Conservation (phyloP, 306 rosid genomes). For the Carpinus viminea region DNA sequence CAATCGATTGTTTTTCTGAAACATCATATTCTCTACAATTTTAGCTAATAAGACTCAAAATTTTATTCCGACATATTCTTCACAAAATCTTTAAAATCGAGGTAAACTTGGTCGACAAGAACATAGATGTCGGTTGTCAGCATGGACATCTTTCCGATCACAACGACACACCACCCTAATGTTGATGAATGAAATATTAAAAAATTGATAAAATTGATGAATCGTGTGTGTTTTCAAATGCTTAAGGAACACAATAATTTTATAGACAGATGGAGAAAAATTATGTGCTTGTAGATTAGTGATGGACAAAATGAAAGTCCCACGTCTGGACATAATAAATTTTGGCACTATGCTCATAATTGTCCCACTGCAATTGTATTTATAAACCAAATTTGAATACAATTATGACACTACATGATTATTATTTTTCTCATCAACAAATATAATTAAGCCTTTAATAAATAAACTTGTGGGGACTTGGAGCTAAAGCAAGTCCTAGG, state of each 20-base stretch:
- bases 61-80: too few species aligned
- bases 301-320: background rate
- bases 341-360: slow-evolving; percentile 52
- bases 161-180: background rate
- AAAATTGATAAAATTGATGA: background rate
- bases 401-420: slow-evolving; percentile 2
- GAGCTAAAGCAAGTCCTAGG: slow-evolving; percentile 50
- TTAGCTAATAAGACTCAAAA: too few species aligned
- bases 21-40: too few species aligned
- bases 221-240: too few species aligned
- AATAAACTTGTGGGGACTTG: slow-evolving; percentile 37
- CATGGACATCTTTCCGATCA: background rate
- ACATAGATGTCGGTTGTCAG: background rate
- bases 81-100: too few species aligned
- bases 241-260: too few species aligned
- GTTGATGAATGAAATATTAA: slow-evolving; percentile 23
- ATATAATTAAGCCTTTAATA: slow-evolving; percentile 33
- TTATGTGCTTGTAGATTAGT: too few species aligned
- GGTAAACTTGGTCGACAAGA: too few species aligned
- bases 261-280: too few species aligned
- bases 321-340: slow-evolving; percentile 37
- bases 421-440: slow-evolving; percentile 4
- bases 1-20: too few species aligned
- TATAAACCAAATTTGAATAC: slow-evolving; percentile 15
- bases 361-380: slow-evolving; percentile 32